Conservation (phyloP, 805 yeast species). For the Yarrowia yakushimensis region DNA sequence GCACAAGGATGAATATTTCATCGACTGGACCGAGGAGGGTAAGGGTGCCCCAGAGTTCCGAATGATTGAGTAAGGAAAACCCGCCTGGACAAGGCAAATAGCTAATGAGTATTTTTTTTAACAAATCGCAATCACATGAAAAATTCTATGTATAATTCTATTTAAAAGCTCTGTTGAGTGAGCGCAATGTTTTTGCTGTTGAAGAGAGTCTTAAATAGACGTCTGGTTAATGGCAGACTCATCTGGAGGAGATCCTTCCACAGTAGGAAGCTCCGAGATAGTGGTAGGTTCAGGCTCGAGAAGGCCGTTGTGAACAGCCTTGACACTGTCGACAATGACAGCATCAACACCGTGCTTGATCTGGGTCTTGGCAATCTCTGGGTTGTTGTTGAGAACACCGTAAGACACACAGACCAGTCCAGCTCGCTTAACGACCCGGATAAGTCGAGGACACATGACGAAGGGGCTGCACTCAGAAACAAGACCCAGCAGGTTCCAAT, state of each 20-base stretch:
- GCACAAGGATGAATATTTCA: conserved; percentile 47
- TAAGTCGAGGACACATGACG: conserved; percentile 84
- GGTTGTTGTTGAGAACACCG: conserved; percentile 79
- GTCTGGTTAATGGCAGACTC: not conserved
- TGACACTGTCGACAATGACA: conserved; percentile 91
- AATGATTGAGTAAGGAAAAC: conserved; percentile 15
- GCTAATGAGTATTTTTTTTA: conserved; percentile 3
- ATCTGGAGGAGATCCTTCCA: conserved; percentile 11
- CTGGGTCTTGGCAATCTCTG: conserved; percentile 77
- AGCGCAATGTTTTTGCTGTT: conserved; percentile 19
- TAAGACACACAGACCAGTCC: conserved; percentile 93
- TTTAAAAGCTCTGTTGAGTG: conserved; percentile 21
- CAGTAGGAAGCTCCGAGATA: not conserved
- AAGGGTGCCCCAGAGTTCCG: conserved; percentile 12
- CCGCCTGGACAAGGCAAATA: not conserved
- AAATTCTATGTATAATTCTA: not conserved
- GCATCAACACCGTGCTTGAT: conserved; percentile 97
- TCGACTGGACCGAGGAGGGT: conserved; percentile 26
- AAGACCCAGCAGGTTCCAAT: conserved; percentile 88
- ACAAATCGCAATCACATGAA: too few relatives aligned
- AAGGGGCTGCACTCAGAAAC: conserved; percentile 86
- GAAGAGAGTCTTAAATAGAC: not conserved
- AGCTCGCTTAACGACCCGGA: conserved; percentile 82
- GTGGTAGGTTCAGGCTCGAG: not conserved
- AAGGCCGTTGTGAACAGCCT: conserved; percentile 86